phyloP scores from a whole-genome alignment of 2,329 filamentous ascomycete genomes.

The Cyanodermella asteris region DNA sequence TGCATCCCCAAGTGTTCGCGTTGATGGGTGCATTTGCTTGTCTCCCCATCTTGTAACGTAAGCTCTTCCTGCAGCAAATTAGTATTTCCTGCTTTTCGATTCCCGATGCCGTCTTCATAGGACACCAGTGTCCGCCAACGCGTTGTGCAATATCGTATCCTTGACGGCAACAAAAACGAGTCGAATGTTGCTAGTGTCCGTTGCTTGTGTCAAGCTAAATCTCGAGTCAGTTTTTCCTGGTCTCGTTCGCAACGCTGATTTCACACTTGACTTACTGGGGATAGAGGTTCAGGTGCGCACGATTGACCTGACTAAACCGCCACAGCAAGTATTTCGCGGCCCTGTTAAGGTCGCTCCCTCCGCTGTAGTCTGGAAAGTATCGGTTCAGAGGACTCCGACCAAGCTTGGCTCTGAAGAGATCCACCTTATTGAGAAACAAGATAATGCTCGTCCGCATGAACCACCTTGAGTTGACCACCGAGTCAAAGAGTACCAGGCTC shows the following conservation, averaged over 20 bases:
- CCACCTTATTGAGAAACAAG: constrained; percentile 95
- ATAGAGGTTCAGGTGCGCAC: constrained; percentile 87
- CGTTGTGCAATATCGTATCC: constrained; percentile 96
- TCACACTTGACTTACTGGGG: constrained; percentile 53
- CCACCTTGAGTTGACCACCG: constrained; percentile 95
- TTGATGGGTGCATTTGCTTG: no score
- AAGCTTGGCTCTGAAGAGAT: constrained; percentile 91
- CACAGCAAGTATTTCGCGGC: constrained; percentile 94
- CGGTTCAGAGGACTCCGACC: constrained; percentile 71
- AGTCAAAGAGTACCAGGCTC: constrained; percentile 86
- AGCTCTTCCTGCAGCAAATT: no score
- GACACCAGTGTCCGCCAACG: constrained; percentile 92
- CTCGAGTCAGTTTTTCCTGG: constrained; percentile 10
- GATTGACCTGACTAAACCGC: constrained; percentile 97
- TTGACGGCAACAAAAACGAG: constrained; percentile 96
- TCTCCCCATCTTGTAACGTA: no score
- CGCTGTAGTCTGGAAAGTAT: constrained; percentile 96
- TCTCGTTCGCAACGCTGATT: constrained; percentile 1
- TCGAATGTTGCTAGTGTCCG: constrained; percentile 93
- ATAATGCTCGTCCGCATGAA: constrained; percentile 99
- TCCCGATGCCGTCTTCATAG: constrained; percentile 30
- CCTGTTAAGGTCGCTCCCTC: constrained; percentile 92
- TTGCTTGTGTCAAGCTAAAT: constrained; percentile 80
- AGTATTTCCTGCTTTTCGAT: no score
- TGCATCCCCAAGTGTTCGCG: no score